Percentiles rank a stretch among this genome's conserved stretches.
Conservation (phyloP, 2,329 filamentous ascomycete genomes). For the Tolypocladium ophioglossoides region DNA sequence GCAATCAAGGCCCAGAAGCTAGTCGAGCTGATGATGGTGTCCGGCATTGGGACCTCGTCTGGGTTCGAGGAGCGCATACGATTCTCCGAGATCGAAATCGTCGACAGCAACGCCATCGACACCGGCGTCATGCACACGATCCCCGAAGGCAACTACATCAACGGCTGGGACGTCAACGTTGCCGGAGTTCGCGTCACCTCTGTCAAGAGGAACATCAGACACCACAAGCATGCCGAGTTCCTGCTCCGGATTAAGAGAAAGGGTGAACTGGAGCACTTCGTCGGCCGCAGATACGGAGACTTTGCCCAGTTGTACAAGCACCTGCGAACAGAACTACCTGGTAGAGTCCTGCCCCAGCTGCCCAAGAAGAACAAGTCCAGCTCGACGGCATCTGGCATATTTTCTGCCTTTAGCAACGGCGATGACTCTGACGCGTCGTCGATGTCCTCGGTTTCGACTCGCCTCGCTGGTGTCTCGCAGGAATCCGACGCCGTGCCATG, state of each 20-base stretch:
- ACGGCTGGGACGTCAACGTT: slow-evolving; percentile 96
- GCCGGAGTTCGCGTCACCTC: slow-evolving; percentile 74
- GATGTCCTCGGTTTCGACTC: slow-evolving; percentile 68
- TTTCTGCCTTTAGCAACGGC: slow-evolving; percentile 40
- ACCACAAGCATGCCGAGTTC: slow-evolving; percentile 93
- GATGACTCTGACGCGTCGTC: slow-evolving; percentile 70
- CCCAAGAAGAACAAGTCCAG: slow-evolving; percentile 87
- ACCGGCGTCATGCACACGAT: slow-evolving; percentile 77
- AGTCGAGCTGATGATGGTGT: slow-evolving; percentile 99
- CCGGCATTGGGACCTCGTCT: slow-evolving; percentile 86
- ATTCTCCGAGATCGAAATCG: slow-evolving; percentile 93
- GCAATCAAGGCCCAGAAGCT: slow-evolving; percentile 90
- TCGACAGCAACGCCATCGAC: slow-evolving; percentile 87
- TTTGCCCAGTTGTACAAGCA: slow-evolving; percentile 72
- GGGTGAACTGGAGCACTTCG: slow-evolving; percentile 64
- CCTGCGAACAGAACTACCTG: slow-evolving; percentile 75
- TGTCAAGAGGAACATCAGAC: slow-evolving; percentile 75
- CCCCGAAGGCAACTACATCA: slow-evolving; percentile 84
- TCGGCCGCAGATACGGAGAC: slow-evolving; percentile 80
- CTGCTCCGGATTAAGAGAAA: slow-evolving; percentile 74
- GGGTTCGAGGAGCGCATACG: slow-evolving; percentile 96
- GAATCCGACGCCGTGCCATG: slow-evolving; percentile 10
- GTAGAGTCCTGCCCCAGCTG: slow-evolving; percentile 75
- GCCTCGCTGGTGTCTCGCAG: slow-evolving; percentile 33
- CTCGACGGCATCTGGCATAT: slow-evolving; percentile 50